Evolutionary conservation across 495 filamentous ascomycete species (phyloP), one percentile per base, ranked within the genome.

Genomic region (Jackrogersella multiformis): DNA sequence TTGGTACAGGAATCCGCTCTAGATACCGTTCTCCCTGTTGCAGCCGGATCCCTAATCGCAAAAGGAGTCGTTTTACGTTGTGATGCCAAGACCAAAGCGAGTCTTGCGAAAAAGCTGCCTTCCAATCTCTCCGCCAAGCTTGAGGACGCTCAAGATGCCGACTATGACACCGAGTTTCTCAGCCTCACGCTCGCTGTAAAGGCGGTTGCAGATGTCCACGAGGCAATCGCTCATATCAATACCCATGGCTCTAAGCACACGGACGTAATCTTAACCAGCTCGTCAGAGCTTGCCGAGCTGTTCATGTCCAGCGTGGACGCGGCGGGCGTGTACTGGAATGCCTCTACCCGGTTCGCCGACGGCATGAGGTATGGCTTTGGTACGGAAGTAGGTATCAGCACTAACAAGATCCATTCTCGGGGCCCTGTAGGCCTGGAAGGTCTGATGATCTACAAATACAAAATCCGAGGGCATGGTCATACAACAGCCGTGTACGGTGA

Each of bases 311-410:
- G 87, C 58, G 85, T 98, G 30, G 95, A 98, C 80, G 93, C 92
- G 32, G 89, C 93, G 0, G 94, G 94, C 41, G 93, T 96, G 10
- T 99, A 93, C 82, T 97, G 93, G 93, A 99, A 99, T 74, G 90
- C 93, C 15, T 96, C 92, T 15, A 95, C 92, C 9, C 85, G 95
- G 18, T 95, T 99, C 77, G 93, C 94, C 3, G 95, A 99, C 73
- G 95, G 95, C 2, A 97, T 96, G 89, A 85, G 95, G 26, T 99
- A 92, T 76, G 95, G 95, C 2, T 98, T 99, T 79, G 95, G 95
- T 30, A 97, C 95, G 0, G 95, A 99, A 77, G 95, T 99, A 1
- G 95, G 95, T 36, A 97, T 99, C 75, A 96, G 92, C 78, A 99
- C 95, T 42, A 99, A 98, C 79, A 99, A 98, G 79, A 97, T 99